Conservation (phyloP, 306 rosid genomes). For the Clitoria ternatea region DNA sequence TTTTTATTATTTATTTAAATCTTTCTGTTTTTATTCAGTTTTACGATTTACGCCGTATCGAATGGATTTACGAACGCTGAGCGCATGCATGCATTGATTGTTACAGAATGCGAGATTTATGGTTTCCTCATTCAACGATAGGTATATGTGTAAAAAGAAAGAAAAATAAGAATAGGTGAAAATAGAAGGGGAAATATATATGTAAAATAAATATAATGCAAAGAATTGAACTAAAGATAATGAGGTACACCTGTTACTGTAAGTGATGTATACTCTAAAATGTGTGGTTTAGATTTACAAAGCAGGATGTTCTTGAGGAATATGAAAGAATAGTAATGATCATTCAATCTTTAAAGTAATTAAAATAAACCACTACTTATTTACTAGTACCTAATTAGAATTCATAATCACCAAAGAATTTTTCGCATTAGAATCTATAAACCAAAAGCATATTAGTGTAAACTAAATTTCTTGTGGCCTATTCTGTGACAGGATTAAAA, state of each 20-base stretch:
- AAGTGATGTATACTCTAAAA: background rate
- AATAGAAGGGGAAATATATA: too few species aligned
- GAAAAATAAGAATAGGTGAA: too few species aligned
- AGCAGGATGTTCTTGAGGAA: constrained; percentile 20
- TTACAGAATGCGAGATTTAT: background rate
- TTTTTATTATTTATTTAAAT: too few species aligned
- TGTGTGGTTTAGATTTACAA: constrained; percentile 21
- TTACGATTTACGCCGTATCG: too few species aligned
- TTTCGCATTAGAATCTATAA: constrained; percentile 15
- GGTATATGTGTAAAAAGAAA: background rate
- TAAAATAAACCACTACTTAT: constrained; percentile 28
- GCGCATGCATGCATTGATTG: too few species aligned
- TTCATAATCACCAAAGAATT: constrained; percentile 24
- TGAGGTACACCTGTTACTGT: background rate
- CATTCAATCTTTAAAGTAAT: background rate
- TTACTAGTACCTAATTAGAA: constrained; percentile 21
- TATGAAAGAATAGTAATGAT: constrained; percentile 20
- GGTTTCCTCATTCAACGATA: background rate
- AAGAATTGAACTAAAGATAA: background rate
- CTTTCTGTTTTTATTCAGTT: too few species aligned
- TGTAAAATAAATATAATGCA: too few species aligned
- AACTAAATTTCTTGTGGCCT: constrained; percentile 19
- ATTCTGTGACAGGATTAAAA: constrained; percentile 19
- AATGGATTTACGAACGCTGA: too few species aligned
- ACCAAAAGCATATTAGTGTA: background rate